Evolutionary conservation across 805 yeast species (phyloP).

Genomic region (Myxozyma neotropica): DNA sequence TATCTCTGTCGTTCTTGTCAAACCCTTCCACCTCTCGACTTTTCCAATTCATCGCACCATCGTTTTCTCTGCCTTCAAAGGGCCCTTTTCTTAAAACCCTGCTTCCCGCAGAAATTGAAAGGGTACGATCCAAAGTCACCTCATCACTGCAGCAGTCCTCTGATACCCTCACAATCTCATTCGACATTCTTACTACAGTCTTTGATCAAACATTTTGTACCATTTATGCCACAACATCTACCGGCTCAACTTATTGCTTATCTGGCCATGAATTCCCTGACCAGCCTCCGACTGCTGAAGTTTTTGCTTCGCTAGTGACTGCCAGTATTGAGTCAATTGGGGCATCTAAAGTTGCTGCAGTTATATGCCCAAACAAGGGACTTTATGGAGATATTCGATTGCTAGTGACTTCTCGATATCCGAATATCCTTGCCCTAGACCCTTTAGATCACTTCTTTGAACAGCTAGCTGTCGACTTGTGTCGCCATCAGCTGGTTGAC

Average conservation of each 20-base stretch:
- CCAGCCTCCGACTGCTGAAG: slow-evolving; percentile 17
- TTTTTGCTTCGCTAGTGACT: slow-evolving; percentile 13
- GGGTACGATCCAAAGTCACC: slow-evolving; percentile 14
- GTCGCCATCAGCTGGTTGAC: slow-evolving; percentile 19
- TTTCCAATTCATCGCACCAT: slow-evolving; percentile 15
- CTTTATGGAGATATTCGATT: slow-evolving; percentile 3
- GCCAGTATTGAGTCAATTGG: slow-evolving; percentile 24
- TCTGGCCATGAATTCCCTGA: slow-evolving; percentile 15
- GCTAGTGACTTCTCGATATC: slow-evolving; percentile 13
- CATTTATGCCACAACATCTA: slow-evolving; percentile 28
- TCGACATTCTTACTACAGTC: slow-evolving; percentile 23
- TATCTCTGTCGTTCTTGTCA: slow-evolving; percentile 3
- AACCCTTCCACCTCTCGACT: slow-evolving; percentile 9
- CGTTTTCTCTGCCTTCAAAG: slow-evolving; percentile 19
- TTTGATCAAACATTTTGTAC: slow-evolving; percentile 18
- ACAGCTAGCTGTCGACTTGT: slow-evolving; percentile 25
- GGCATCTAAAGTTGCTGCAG: slow-evolving; percentile 17
- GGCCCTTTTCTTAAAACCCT: not conserved
- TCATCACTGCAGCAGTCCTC: slow-evolving; percentile 14
- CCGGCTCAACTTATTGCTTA: slow-evolving; percentile 26
- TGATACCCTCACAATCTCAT: slow-evolving; percentile 26
- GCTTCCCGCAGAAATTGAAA: slow-evolving; percentile 26
- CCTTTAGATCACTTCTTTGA: slow-evolving; percentile 19
- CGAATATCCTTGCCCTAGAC: slow-evolving; percentile 25
- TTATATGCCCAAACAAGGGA: slow-evolving; percentile 14